These are phyloP conservation scores for Friedmanniomyces simplex DNA, from an alignment of 495 filamentous ascomycete genomes.

Conservation along the genomic window DNA sequence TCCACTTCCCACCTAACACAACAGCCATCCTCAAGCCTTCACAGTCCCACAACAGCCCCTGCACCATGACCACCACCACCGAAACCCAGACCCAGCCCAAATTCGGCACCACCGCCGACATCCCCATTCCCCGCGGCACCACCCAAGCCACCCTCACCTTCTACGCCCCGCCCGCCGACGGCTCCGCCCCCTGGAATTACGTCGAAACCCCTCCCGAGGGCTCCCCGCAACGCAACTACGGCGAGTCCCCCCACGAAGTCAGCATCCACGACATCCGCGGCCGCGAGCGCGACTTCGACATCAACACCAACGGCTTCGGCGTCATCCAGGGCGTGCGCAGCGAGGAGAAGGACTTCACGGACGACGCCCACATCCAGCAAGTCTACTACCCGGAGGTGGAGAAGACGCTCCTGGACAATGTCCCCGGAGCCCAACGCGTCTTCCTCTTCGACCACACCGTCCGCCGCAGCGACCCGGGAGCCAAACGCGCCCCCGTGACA, in stretches of 20 bases:
- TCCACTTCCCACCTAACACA: not conserved
- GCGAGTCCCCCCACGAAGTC: constrained; percentile 36
- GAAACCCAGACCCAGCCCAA: constrained; percentile 16
- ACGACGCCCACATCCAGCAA: constrained; percentile 50
- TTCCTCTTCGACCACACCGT: constrained; percentile 88
- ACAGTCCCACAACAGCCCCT: not conserved
- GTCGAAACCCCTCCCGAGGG: constrained; percentile 54
- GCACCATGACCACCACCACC: constrained; percentile 28
- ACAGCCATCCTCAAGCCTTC: too few relatives aligned
- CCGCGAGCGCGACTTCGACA: constrained; percentile 47
- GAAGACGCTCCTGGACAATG: constrained; percentile 47
- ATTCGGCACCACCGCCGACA: constrained; percentile 12
- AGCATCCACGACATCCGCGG: constrained; percentile 57
- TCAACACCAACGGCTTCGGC: constrained; percentile 65
- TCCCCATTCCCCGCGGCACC: constrained; percentile 53
- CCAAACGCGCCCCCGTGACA: constrained; percentile 53
- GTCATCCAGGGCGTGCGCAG: constrained; percentile 42
- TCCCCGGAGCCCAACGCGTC: constrained; percentile 53
- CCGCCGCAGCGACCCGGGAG: constrained; percentile 46
- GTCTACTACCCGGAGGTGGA: constrained; percentile 81
- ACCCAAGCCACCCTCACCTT: constrained; percentile 57
- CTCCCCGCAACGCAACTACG: constrained; percentile 52
- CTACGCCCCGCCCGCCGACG: constrained; percentile 54
- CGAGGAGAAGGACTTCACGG: constrained; percentile 47
- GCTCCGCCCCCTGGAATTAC: constrained; percentile 56